phyloP scores from a whole-genome alignment of 1,284 basidiomycete species.

The Blastosporella zonata region DNA sequence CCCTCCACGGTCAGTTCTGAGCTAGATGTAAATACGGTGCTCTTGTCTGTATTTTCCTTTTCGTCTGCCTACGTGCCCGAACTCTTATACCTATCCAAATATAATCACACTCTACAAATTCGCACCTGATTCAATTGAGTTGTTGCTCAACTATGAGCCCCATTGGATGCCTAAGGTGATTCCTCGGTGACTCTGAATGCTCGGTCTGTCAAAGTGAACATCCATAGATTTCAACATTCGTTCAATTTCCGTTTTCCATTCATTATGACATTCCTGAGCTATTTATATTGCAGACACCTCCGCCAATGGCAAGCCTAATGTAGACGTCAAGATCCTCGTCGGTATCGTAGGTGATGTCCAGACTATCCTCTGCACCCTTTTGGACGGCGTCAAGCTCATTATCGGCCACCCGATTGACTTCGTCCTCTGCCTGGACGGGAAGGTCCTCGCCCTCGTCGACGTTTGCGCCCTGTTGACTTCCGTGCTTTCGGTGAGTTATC shows the following conservation, averaged over 20 bases:
- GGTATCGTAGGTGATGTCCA: background rate
- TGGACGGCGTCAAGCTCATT: background rate
- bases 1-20: slow-evolving; percentile 7
- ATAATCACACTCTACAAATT: no score
- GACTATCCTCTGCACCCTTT: background rate
- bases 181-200: no score
- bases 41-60: no score
- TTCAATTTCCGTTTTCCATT: no score
- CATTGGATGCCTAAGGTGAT: no score
- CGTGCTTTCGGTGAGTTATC: slow-evolving; percentile 6
- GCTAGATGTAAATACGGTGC: background rate
- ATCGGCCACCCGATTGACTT: background rate
- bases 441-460: slow-evolving; percentile 1
- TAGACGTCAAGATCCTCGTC: background rate
- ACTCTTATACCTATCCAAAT: no score
- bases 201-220: background rate
- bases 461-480: background rate
- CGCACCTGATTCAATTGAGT: no score
- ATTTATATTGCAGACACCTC: background rate
- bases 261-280: no score
- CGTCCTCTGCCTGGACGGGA: background rate
- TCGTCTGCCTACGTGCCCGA: no score
- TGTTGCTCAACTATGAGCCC: no score
- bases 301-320: background rate
- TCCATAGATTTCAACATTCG: no score